These are phyloP conservation scores for Coprinopsis sp. DNA, from an alignment of 768 basidiomycete species.

Conservation along the genomic window DNA sequence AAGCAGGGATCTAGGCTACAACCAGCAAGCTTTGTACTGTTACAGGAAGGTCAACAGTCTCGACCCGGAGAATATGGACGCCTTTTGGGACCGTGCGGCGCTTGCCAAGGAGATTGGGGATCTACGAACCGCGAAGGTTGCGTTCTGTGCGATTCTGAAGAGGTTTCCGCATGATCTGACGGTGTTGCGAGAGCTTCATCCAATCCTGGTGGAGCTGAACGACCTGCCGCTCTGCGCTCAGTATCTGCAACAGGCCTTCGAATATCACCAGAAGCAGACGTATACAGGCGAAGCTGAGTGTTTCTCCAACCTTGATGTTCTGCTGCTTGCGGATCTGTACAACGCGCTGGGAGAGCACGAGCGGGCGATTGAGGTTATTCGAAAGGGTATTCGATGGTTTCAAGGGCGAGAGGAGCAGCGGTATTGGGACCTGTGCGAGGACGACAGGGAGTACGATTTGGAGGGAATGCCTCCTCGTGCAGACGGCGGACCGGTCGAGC, in stretches of 20 bases:
- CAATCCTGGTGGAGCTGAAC: conserved; percentile 68
- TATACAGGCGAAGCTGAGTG: conserved; percentile 47
- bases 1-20: conserved; percentile 69
- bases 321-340: conserved; percentile 81
- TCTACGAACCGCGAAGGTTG: conserved; percentile 56
- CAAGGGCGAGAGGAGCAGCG: conserved; percentile 70
- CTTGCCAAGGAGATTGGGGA: conserved; percentile 76
- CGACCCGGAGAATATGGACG: conserved; percentile 78
- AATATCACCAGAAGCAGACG: conserved; percentile 53
- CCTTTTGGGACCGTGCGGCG: conserved; percentile 85
- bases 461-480: conserved; percentile 24
- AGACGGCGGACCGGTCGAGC: conserved; percentile 44
- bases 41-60: conserved; percentile 76
- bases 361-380: conserved; percentile 61
- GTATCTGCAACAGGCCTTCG: conserved; percentile 71
- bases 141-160: conserved; percentile 68
- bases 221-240: conserved; percentile 61
- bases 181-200: conserved; percentile 73
- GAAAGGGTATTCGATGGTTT: conserved; percentile 84
- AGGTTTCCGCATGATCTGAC: conserved; percentile 75
- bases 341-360: conserved; percentile 67
- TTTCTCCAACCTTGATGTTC: conserved; percentile 68
- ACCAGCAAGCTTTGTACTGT: conserved; percentile 89
- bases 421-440: conserved; percentile 77
- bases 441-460: conserved; percentile 87